Evolutionary conservation across 441 rosid species (phyloP).

Genomic region (Aquilaria agallochum): DNA sequence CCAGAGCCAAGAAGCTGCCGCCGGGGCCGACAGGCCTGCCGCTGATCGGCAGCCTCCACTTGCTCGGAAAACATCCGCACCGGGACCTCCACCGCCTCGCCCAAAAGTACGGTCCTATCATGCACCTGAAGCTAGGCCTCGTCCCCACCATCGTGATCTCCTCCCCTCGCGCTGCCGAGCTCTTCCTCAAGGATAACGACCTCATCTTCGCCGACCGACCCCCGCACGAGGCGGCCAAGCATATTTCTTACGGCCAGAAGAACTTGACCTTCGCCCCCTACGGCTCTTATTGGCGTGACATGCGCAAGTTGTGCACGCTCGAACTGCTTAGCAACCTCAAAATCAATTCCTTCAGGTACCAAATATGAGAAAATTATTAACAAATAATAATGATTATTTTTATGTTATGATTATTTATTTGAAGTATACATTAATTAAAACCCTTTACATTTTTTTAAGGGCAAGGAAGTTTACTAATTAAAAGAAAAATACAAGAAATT

Average conservation of each 20-base stretch:
- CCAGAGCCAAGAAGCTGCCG: constrained; percentile 23
- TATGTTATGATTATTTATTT: no score
- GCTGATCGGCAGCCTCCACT: constrained; percentile 31
- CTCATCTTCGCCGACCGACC: constrained; percentile 40
- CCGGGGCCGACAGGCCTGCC: constrained; percentile 56
- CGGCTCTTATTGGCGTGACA: constrained; percentile 43
- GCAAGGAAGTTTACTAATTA: no score
- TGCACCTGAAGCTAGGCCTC: constrained; percentile 32
- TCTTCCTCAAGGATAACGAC: constrained; percentile 38
- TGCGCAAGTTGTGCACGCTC: constrained; percentile 39
- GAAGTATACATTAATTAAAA: no score
- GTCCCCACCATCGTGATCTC: constrained; percentile 33
- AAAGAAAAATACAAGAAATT: no score
- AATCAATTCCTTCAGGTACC: constrained; percentile 20
- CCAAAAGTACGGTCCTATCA: constrained; percentile 38
- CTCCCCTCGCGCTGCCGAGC: constrained; percentile 39
- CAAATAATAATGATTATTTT: no score
- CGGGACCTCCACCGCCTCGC: constrained; percentile 29
- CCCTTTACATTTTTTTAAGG: no score
- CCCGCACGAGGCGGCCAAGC: constrained; percentile 18
- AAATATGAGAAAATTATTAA: no score
- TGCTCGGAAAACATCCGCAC: constrained; percentile 36
- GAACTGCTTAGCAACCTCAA: constrained; percentile 32
- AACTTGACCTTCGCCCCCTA: constrained; percentile 23
- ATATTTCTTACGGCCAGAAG: constrained; percentile 28